Evolutionary conservation across 345 rosid species (phyloP).

Genomic region (Sisymbrium irio): DNA sequence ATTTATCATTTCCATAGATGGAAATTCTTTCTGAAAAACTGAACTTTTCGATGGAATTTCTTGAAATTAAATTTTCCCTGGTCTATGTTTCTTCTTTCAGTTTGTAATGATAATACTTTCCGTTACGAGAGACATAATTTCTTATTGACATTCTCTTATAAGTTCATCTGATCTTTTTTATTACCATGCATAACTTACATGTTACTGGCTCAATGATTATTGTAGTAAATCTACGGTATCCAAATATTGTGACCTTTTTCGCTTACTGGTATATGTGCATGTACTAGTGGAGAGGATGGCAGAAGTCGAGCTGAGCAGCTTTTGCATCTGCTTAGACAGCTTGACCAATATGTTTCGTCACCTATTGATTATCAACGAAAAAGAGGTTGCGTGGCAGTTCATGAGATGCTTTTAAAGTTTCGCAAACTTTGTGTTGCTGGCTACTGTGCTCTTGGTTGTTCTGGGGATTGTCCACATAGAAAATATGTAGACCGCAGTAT

Average conservation of each 20-base stretch:
- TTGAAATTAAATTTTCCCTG: no score
- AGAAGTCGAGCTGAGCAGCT: conserved; percentile 98
- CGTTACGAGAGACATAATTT: not conserved
- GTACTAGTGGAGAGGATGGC: conserved; percentile 95
- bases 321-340: conserved; percentile 81
- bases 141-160: not conserved
- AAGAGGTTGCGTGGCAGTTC: conserved; percentile 88
- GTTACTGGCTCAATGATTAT: conserved; percentile 12
- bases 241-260: not conserved
- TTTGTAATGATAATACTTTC: conserved; percentile 1
- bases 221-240: conserved; percentile 2
- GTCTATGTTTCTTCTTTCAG: no score
- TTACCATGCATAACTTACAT: conserved; percentile 7
- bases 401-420: conserved; percentile 86
- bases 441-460: conserved; percentile 90
- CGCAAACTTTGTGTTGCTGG: conserved; percentile 83
- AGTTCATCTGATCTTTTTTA: not conserved
- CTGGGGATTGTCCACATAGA: conserved; percentile 78
- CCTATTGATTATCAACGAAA: conserved; percentile 80
- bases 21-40: conserved; percentile 7
- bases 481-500: conserved; percentile 68
- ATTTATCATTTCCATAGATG: conserved; percentile 7
- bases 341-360: conserved; percentile 82
- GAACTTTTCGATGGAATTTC: not conserved
- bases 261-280: conserved; percentile 25